Evolutionary conservation across 805 yeast species (phyloP), one percentile per base, ranked within the genome.

Genomic region (Jamesozyma lodderae): DNA sequence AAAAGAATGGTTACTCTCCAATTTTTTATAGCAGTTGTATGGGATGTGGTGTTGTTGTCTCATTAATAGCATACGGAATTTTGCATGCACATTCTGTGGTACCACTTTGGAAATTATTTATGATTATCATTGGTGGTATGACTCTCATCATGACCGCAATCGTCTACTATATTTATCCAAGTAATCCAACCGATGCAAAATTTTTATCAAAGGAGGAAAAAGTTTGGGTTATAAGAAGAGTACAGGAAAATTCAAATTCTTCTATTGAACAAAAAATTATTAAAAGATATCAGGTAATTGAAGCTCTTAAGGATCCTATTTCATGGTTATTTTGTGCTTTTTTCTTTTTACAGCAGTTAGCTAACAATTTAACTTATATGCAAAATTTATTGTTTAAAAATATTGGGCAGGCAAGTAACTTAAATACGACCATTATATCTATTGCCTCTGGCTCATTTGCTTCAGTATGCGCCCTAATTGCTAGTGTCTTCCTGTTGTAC

Each of bases 61-160:
- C 74, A 4, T 70, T 72, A 48, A 68, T 72, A 36, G 64, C 70
- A 0, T 65, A 61, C 41, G 69, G 68, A 44, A 60, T 63, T 4
- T 33, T 64, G 6, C 54, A 53, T 37, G 45, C 44, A 9, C 33
- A 53, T 17, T 32, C 60, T 0, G 9, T 45, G 6, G 49, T 63
- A 19, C 51, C 62, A 18, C 43, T 60, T 10, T 79, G 83, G 81
- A 70, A 72, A 46, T 51, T 77, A 14, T 68, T 76, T 39, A 70
- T 68, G 56, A 68, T 77, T 24, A 69, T 76, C 35, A 66, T 72
- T 38, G 85, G 82, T 35, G 70, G 75, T 11, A 52, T 73, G 29
- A 73, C 82, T 0, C 59, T 75, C 17, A 19, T 69, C 16, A 42
- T 66, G 26, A 52, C 67, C 2, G 31, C 63, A 2, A 33, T 61